Conservation (phyloP, 495 filamentous ascomycete genomes). For the Hypomontagnella submonticulosa region DNA sequence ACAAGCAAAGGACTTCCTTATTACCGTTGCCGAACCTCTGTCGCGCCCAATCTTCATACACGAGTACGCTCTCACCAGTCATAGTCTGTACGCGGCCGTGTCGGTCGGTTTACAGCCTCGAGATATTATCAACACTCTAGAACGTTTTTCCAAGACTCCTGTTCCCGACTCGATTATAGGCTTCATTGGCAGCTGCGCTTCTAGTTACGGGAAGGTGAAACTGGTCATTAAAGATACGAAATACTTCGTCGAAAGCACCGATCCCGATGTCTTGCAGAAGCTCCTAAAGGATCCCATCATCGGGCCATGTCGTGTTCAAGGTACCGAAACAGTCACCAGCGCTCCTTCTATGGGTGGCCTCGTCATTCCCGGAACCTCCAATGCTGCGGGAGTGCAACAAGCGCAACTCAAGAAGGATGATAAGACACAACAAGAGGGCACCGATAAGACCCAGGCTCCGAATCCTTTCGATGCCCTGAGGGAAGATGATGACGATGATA, state of each 20-base stretch:
- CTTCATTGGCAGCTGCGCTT: slow-evolving; percentile 86
- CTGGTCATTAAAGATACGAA: slow-evolving; percentile 93
- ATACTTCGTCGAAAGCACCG: slow-evolving; percentile 92
- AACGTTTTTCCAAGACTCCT: slow-evolving; percentile 86
- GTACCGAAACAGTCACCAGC: slow-evolving; percentile 75
- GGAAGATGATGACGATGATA: slow-evolving; percentile 91
- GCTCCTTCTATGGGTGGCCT: slow-evolving; percentile 90
- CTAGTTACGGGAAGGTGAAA: slow-evolving; percentile 94
- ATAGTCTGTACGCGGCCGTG: slow-evolving; percentile 94
- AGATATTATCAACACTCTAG: slow-evolving; percentile 90
- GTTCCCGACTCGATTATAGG: slow-evolving; percentile 79
- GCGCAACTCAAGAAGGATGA: slow-evolving; percentile 54
- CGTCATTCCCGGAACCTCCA: slow-evolving; percentile 94
- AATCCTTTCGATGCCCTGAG: slow-evolving; percentile 67
- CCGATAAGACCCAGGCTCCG: slow-evolving; percentile 48
- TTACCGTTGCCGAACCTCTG: slow-evolving; percentile 92
- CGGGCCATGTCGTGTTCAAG: slow-evolving; percentile 58
- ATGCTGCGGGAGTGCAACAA: slow-evolving; percentile 86
- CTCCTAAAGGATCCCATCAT: slow-evolving; percentile 72
- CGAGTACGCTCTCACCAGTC: slow-evolving; percentile 90
- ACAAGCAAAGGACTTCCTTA: slow-evolving; percentile 92
- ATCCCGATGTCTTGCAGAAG: slow-evolving; percentile 83
- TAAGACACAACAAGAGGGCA: slow-evolving; percentile 51
- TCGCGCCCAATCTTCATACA: slow-evolving; percentile 89
- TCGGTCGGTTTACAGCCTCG: slow-evolving; percentile 86